Base-by-base conservation (phyloP, 805 yeast species). In the Kodamaea jinghongensis region DNA sequence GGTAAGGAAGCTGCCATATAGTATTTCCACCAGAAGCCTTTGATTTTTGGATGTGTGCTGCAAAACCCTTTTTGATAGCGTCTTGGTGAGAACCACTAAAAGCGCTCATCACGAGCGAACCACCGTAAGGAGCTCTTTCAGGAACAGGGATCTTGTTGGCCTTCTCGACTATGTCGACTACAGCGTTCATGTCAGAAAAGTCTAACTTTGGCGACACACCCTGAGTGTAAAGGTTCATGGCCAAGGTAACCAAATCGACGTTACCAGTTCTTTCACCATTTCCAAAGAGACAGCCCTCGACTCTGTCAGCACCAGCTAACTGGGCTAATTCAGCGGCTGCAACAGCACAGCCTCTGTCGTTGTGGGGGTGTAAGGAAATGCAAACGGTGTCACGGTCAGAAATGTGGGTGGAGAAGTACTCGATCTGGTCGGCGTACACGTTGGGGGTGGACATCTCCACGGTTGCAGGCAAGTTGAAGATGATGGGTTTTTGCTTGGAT, bases 201-300 rank as follows among this genome's bases (percentile, higher is more conserved):
- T 85, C 91, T 44, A 85, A 64, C 7, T 78, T 60, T 32, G 93
- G 93, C 16, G 76, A 56, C 28, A 83, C 70, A 40, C 95, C 95
- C 61, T 85, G 91, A 12, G 93, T 83, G 58, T 83, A 85, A 54
- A 85, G 67, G 55, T 85, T 85, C 45, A 85, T 69, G 4, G 88
- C 91, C 37, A 85, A 65, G 2, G 93, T 85, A 23, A 85, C 89
- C 39, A 85, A 65, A 57, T 86, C 93, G 37, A 86, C 95, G 55
- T 85, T 85, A 48, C 95, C 95, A 3, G 95, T 85, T 61, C 95
- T 78, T 68, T 85, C 95, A 50, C 95, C 93, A 54, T 85, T 85
- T 37, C 93, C 95, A 52, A 85, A 85, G 34, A 85, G 64, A 65
- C 91, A 85, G 15, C 95, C 95, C 63, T 85, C 95, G 17, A 85